Base-by-base conservation (phyloP, 2,329 filamentous ascomycete genomes). In the Fonsecaea multimorphosa region DNA sequence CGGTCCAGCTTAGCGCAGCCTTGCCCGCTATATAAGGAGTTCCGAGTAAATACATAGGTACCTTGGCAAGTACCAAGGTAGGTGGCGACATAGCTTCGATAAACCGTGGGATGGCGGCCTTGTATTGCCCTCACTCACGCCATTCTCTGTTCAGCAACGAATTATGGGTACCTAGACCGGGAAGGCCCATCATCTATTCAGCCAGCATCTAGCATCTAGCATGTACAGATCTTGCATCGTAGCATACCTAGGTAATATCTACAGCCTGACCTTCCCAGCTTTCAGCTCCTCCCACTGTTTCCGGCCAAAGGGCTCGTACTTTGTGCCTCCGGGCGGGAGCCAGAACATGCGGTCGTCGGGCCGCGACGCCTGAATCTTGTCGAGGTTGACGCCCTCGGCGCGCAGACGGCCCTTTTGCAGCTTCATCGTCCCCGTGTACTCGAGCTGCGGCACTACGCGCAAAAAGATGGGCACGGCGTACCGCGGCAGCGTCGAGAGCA, bases 381-480 rank as follows among this genome's bases (percentile, higher is more conserved):
- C 69, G n/a, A 67, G 44, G 53, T 73, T 69, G 6, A 72, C 65
- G 32, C 71, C 69, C 46, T 73, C 67, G 51, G 19, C 49, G 36
- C 70, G 83, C 52, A 92, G 78, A 0, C 87, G 87, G 1, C 88
- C 84, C 75, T 93, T 93, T 74, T 92, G 91, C 77, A 92, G 89
- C 79, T 93, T 93, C 75, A 92, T 90, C 71, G 92, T 93, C 73
- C 90, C 88, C 72, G 87, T 89, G 5, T 88, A 85, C 38, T 83
- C 86, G 61, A 84, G 81, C 55, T 80, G 79, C 36, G 83, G 78
- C 22, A 90, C 82, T 16, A 91, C 77, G 0, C 90, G 82, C 32
- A 93, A 72, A 77, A 93, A 93, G 1, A 92, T 78, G 0, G 91
- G 91, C 1, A 93, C 89, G 0, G 91, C 91, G 73, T 93, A 93